A percentile compares a stretch with the other conserved stretches of the same genome.
Evolutionary conservation across 345 rosid species (phyloP).

Genomic region (Tarenaya hassleriana): DNA sequence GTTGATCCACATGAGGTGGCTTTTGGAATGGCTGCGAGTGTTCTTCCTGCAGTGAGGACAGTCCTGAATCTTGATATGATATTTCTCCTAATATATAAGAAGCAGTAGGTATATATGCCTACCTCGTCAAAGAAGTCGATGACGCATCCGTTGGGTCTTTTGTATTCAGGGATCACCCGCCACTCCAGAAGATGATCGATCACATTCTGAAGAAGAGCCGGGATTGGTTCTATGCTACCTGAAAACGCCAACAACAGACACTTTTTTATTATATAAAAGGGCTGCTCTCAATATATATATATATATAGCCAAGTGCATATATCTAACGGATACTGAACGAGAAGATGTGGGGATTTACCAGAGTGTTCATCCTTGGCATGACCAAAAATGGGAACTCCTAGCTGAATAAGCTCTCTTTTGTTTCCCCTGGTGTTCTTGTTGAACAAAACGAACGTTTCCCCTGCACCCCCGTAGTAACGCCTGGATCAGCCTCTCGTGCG

Average conservation of each 20-base stretch:
- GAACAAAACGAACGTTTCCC: conserved; percentile 79
- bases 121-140: conserved; percentile 95
- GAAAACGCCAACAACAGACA: neutral
- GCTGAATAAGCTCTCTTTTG: conserved; percentile 84
- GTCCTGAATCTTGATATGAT: neutral
- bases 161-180: conserved; percentile 77
- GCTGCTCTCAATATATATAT: no score
- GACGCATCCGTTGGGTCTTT: conserved; percentile 90
- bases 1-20: conserved; percentile 97
- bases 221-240: conserved; percentile 65
- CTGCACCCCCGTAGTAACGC: conserved; percentile 36
- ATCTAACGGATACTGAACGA: neutral
- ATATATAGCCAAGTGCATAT: no score
- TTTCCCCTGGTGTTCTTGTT: conserved; percentile 89
- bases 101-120: no score
- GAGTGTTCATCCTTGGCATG: conserved; percentile 55
- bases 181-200: conserved; percentile 78
- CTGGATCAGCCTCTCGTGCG: neutral
- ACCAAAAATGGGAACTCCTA: conserved; percentile 75
- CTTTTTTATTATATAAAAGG: no score
- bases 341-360: conserved; percentile 19
- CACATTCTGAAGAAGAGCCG: conserved; percentile 61
- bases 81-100: no score
- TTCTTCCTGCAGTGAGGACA: conserved; percentile 52
- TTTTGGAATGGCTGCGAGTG: conserved; percentile 86